A percentile compares a stretch with the other conserved stretches of the same genome.
Evolutionary conservation across 2,329 filamentous ascomycete species (phyloP).

Genomic region (Chaetothyriales sp.): DNA sequence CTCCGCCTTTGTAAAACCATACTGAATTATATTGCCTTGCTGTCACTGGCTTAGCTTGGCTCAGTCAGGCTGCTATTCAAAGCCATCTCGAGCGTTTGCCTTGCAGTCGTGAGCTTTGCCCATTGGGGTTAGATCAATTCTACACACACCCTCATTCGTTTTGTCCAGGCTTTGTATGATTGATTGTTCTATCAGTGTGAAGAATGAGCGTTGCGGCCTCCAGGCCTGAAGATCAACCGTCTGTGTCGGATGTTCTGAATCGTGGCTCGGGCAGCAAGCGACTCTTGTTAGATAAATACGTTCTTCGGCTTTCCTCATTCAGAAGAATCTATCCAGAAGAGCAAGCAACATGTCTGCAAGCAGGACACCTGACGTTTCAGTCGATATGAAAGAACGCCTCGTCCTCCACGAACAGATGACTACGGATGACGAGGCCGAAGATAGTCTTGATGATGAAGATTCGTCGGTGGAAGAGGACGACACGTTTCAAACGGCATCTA

Average conservation of each 20-base stretch:
- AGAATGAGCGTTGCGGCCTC: neutral
- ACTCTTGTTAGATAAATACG: neutral
- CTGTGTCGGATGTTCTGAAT: neutral
- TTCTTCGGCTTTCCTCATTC: neutral
- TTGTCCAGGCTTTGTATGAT: neutral
- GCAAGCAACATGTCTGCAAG: neutral
- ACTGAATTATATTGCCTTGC: neutral
- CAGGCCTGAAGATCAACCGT: neutral
- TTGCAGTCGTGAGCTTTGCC: neutral
- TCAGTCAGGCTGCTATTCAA: too few species aligned
- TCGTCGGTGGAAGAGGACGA: slow-evolving; percentile 32
- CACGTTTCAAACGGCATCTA: slow-evolving; percentile 19
- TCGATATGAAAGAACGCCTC: neutral
- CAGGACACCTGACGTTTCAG: neutral
- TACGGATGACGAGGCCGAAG: slow-evolving; percentile 10
- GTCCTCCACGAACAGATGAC: neutral
- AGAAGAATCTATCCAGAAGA: neutral
- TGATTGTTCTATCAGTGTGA: neutral
- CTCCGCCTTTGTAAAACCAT: neutral
- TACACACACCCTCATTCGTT: neutral
- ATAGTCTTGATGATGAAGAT: slow-evolving; percentile 23
- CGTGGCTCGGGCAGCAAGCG: too few species aligned
- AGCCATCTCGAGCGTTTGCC: too few species aligned
- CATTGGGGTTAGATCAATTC: neutral
- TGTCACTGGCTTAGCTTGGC: too few species aligned